Conservation (phyloP, 129 eudicot species). For the Heracleum sosnowskyi region DNA sequence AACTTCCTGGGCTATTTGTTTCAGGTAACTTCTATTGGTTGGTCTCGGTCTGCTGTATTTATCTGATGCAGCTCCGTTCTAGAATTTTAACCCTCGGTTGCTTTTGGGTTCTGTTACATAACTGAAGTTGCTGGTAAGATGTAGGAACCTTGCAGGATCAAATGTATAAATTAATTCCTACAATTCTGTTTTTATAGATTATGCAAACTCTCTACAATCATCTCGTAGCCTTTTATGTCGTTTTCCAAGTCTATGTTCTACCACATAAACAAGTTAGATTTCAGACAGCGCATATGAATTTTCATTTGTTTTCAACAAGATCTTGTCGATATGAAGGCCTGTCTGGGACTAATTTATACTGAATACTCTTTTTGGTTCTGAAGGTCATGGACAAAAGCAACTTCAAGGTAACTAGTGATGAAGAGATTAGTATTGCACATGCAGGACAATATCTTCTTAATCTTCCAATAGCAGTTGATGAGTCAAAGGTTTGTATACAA, state of each 20-base stretch:
- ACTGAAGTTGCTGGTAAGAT: background rate
- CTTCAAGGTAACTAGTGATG: conserved; percentile 71
- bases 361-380: background rate
- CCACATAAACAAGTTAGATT: background rate
- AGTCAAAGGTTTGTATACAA: conserved; percentile 61
- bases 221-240: background rate
- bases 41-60: background rate
- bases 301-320: background rate
- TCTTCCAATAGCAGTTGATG: conserved; percentile 93
- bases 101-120: background rate
- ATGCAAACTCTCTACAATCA: background rate
- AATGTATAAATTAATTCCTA: background rate
- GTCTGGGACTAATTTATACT: background rate
- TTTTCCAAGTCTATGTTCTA: background rate
- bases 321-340: background rate
- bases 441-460: conserved; percentile 88
- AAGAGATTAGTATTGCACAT: conserved; percentile 83
- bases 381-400: conserved; percentile 96
- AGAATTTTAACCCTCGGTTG: background rate
- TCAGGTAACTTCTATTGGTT: conserved; percentile 31
- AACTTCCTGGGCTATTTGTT: conserved; percentile 71
- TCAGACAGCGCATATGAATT: background rate
- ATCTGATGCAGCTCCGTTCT: background rate
- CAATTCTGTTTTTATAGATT: background rate
- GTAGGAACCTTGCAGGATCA: background rate